Conservation (phyloP, 2,329 filamentous ascomycete genomes). For the Microdochium trichocladiopsis region DNA sequence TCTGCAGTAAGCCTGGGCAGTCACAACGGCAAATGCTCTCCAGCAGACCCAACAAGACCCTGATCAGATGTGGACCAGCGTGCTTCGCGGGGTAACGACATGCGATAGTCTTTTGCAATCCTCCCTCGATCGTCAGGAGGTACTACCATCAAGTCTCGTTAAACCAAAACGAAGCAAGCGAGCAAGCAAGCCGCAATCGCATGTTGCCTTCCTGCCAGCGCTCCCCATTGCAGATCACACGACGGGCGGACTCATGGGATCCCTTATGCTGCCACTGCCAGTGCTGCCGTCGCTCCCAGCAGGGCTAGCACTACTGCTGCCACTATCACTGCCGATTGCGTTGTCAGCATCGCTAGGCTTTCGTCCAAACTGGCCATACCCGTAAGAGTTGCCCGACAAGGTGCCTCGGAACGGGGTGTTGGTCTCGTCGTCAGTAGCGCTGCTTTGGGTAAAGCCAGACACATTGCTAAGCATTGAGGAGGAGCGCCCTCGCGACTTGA, state of each 20-base stretch:
- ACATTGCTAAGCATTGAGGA: constrained; percentile 62
- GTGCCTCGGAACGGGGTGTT: constrained; percentile 9
- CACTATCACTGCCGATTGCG: constrained; percentile 28
- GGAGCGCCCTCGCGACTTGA: constrained; percentile 47
- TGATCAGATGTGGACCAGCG: no score
- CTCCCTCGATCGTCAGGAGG: no score
- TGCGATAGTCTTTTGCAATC: no score
- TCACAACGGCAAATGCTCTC: neutral
- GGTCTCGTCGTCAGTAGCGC: constrained; percentile 39
- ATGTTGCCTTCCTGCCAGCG: no score
- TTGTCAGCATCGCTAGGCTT: constrained; percentile 16
- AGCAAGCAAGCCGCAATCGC: no score
- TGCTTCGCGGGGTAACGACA: no score
- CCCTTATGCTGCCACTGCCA: constrained; percentile 36
- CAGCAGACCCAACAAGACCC: neutral
- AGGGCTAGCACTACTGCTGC: constrained; percentile 35
- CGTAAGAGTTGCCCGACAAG: constrained; percentile 15
- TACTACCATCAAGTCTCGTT: no score
- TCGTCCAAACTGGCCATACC: constrained; percentile 15
- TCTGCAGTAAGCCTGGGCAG: neutral
- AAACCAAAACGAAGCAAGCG: no score
- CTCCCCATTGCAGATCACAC: neutral
- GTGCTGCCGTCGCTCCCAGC: constrained; percentile 40
- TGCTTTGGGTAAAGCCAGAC: constrained; percentile 60
- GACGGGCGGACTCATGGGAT: constrained; percentile 41